Evolutionary conservation across 495 filamentous ascomycete species (phyloP), one percentile per base, ranked within the genome.

Genomic region (Tuber calosporum): DNA sequence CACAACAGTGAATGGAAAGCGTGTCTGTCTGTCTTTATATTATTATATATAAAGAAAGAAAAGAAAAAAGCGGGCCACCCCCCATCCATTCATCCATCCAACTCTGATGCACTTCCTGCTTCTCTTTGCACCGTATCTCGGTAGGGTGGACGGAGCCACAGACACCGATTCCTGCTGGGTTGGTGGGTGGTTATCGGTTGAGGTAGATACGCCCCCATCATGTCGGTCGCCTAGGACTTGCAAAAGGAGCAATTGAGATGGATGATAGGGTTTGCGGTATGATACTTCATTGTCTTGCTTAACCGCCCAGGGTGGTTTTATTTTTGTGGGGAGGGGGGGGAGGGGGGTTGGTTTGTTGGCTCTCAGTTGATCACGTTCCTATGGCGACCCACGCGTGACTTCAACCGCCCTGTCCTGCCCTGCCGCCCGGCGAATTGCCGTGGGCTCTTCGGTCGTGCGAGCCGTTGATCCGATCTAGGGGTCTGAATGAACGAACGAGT

Each of bases 401-500:
- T 34, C 53, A 62, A 62, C 53, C 26, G 26, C 53, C 53, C 45
- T 53, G 45, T 17, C 45, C 45, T 53, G 42, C 15, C 42, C 42
- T 43, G 45, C 22, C 53, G 37, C 62, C 62, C 69, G 69, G 74
- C 40, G 69, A 77, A 77, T 76, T 77, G 68, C 75, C 76, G 70
- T 66, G 53, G 53, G 72, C 67, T 37, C 36, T 73, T 73, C 76
- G 76, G 76, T 71, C 53, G 72, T 77, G 69, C 76, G 75, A 78
- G 75, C 76, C 74, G 76, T 73, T 78, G 70, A 77, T 74, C 76
- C 75, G 76, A 40, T 37, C 22, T 73, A 67, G 69, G 69, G 69
- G 69, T 62, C 66, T 62, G 9, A 30, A 58, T 58, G 48, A 30
- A 58, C 45, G 45, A 53, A n/a, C n/a, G 48, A 58, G 48, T 58